Conservation (phyloP, 805 yeast genomes). For the Candida succiphila region DNA sequence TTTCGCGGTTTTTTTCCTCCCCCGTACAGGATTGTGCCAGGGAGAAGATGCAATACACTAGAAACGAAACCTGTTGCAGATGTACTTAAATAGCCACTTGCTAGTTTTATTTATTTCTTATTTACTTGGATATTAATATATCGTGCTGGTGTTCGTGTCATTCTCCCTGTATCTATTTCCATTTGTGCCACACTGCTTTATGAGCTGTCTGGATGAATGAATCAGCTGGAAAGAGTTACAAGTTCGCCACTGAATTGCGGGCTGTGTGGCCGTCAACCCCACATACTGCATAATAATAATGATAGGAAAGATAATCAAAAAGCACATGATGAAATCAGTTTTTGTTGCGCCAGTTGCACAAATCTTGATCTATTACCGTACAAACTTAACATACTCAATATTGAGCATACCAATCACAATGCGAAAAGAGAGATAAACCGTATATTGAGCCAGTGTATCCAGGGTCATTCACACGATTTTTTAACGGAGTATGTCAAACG, state of each 20-base stretch:
- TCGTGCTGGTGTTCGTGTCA: too few species aligned
- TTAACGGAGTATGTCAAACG: conserved; percentile 8
- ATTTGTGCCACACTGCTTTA: too few species aligned
- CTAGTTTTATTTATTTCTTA: too few species aligned
- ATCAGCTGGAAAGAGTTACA: conserved; percentile 5
- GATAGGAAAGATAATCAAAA: background rate
- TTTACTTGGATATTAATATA: too few species aligned
- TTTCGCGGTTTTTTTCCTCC: too few species aligned
- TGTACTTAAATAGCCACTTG: too few species aligned
- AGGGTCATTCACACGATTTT: conserved; percentile 11
- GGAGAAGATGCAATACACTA: too few species aligned
- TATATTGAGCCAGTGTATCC: conserved; percentile 16
- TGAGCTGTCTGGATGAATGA: too few species aligned
- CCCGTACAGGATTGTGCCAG: too few species aligned
- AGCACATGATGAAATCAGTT: background rate
- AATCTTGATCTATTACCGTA: conserved; percentile 15
- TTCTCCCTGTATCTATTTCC: too few species aligned
- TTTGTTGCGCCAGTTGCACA: conserved; percentile 20
- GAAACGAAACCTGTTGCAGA: too few species aligned
- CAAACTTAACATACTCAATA: conserved; percentile 11
- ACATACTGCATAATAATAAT: background rate
- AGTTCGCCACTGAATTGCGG: background rate
- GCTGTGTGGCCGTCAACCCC: background rate
- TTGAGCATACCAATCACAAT: conserved; percentile 9
- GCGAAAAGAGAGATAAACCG: conserved; percentile 12